Percentiles rank a stretch among this genome's conserved stretches.
Evolutionary conservation across 495 filamentous ascomycete genomes (phyloP).

Genomic region (Aspergillus saccharolyticus): DNA sequence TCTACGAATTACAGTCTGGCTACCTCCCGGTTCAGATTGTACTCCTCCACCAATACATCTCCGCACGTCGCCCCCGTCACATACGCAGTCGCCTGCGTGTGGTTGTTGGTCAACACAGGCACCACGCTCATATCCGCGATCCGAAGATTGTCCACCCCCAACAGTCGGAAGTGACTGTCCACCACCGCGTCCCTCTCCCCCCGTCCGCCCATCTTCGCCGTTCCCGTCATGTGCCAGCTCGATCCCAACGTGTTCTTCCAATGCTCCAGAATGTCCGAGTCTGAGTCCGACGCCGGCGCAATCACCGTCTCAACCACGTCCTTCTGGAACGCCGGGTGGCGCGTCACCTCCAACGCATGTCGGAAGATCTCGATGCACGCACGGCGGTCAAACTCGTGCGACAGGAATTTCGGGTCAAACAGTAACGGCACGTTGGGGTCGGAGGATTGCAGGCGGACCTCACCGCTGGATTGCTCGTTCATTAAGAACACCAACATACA

Average conservation of each 20-base stretch:
- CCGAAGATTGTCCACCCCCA: slow-evolving; percentile 52
- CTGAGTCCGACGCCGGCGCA: slow-evolving; percentile 44
- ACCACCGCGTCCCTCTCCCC: slow-evolving; percentile 48
- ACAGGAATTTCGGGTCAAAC: slow-evolving; percentile 55
- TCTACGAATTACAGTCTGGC: neutral
- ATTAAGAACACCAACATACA: slow-evolving; percentile 29
- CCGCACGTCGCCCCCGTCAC: slow-evolving; percentile 3
- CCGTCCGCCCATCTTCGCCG: slow-evolving; percentile 54
- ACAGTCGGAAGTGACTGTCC: slow-evolving; percentile 49
- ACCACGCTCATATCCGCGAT: slow-evolving; percentile 63
- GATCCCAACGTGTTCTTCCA: slow-evolving; percentile 32
- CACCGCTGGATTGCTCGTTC: slow-evolving; percentile 42
- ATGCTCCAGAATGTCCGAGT: slow-evolving; percentile 52
- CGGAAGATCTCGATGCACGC: slow-evolving; percentile 50
- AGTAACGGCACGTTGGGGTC: slow-evolving; percentile 49
- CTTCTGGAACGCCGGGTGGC: slow-evolving; percentile 41
- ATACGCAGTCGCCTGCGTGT: slow-evolving; percentile 33
- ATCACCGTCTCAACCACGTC: slow-evolving; percentile 37
- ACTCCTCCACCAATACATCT: neutral
- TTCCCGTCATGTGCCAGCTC: slow-evolving; percentile 56
- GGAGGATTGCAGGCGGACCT: slow-evolving; percentile 49
- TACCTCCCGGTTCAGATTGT: neutral
- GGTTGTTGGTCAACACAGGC: slow-evolving; percentile 48
- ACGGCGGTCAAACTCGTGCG: slow-evolving; percentile 52
- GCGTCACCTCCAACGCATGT: slow-evolving; percentile 38